These are phyloP conservation scores for Amylocarpus encephaloides DNA, from an alignment of 2,329 filamentous ascomycete species.

Conservation along the genomic window DNA sequence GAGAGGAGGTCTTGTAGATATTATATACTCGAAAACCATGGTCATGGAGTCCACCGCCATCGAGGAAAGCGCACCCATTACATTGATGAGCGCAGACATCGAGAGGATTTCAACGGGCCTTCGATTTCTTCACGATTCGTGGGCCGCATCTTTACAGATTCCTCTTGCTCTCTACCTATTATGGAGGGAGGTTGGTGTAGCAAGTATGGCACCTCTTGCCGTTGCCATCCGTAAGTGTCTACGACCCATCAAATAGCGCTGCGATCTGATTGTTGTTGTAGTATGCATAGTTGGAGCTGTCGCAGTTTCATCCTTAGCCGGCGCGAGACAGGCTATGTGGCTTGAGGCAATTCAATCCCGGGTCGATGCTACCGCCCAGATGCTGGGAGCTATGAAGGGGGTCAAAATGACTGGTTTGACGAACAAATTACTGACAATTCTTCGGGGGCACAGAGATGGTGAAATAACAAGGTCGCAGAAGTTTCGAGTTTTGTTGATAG, in stretches of 20 bases:
- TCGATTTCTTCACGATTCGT: constrained; percentile 32
- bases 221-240: constrained; percentile 13
- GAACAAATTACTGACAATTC: constrained; percentile 23
- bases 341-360: constrained; percentile 25
- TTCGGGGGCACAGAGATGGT: constrained; percentile 31
- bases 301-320: constrained; percentile 3
- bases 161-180: constrained; percentile 33
- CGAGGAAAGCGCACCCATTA: constrained; percentile 34
- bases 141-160: constrained; percentile 34
- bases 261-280: constrained; percentile 24
- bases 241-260: background rate
- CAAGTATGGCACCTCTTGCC: constrained; percentile 14
- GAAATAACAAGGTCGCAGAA: constrained; percentile 6
- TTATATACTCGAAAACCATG: constrained; percentile 33
- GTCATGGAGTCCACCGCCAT: constrained; percentile 26
- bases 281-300: constrained; percentile 25
- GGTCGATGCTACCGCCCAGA: constrained; percentile 20
- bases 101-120: constrained; percentile 34
- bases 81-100: constrained; percentile 39
- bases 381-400: constrained; percentile 26
- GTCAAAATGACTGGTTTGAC: constrained; percentile 30
- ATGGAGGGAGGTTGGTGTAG: constrained; percentile 23
- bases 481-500: constrained; percentile 31
- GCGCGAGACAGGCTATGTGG: constrained; percentile 28
- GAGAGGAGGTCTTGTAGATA: background rate